These are phyloP conservation scores for Ophiostoma sp. DNA, from an alignment of 2,329 filamentous ascomycete species.

Conservation along the genomic window DNA sequence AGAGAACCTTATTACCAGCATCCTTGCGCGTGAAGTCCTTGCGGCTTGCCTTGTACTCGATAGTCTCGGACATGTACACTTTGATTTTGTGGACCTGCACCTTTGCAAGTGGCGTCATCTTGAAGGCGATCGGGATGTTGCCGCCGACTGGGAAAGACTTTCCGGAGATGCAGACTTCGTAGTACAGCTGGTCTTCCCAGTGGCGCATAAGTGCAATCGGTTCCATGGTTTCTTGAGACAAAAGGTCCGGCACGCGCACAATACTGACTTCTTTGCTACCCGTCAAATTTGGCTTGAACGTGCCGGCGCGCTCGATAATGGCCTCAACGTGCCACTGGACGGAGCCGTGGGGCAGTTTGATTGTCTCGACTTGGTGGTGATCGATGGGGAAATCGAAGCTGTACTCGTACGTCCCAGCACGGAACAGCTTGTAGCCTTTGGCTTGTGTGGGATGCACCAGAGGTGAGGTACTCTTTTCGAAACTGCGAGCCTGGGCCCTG, in stretches of 20 bases:
- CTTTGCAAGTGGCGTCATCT: constrained; percentile 85
- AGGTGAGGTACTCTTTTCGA: constrained; percentile 69
- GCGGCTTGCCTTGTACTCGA: constrained; percentile 84
- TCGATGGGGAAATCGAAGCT: constrained; percentile 85
- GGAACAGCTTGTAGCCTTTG: constrained; percentile 82
- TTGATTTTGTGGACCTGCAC: constrained; percentile 91
- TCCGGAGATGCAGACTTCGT: constrained; percentile 92
- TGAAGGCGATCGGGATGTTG: constrained; percentile 88
- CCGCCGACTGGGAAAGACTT: constrained; percentile 89
- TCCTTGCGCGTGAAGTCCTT: constrained; percentile 70
- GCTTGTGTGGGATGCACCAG: constrained; percentile 36
- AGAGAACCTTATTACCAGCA: constrained; percentile 75
- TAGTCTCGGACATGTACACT: constrained; percentile 82
- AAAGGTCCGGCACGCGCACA: constrained; percentile 78
- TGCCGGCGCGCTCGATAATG: constrained; percentile 76
- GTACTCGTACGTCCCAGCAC: constrained; percentile 62
- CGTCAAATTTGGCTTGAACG: constrained; percentile 82
- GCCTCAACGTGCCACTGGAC: constrained; percentile 87
- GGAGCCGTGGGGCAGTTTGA: constrained; percentile 76
- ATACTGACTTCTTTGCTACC: constrained; percentile 77
- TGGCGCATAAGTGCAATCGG: constrained; percentile 89
- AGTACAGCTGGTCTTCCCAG: constrained; percentile 93
- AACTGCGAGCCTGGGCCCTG: constrained; percentile 64
- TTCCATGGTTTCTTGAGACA: constrained; percentile 84
- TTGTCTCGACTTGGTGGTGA: constrained; percentile 82